Evolutionary conservation across 73 alveolate species (phyloP), one percentile per base, ranked within the genome.

Genomic region (Durusdinium trenchii): DNA sequence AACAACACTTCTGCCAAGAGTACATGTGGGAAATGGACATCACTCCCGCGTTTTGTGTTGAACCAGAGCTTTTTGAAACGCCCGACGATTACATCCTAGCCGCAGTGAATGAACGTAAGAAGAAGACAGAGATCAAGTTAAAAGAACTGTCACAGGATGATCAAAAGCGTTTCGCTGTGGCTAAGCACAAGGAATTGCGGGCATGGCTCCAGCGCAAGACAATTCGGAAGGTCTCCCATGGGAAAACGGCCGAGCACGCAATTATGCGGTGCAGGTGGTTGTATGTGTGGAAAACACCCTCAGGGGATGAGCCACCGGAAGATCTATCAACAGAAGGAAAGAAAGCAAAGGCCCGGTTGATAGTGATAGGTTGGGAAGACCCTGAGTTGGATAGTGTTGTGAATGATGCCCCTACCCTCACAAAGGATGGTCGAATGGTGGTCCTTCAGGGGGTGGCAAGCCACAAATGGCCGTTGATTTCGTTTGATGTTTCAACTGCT

Each of bases 241-340:
- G 85, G 85, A 73, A 35, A 7, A 35, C 36, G 16, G 52, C 47
- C 48, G 85, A 73, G 36, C 47, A 40, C 36, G 20, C 47, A 6
- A 4, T 73, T 30, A 73, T 73, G 85, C 85, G 85, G 26, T 73
- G 85, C 51, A 14, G 85, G 48, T 73, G 85, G 85, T 3, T 73
- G 6, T 26, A 35, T 32, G 5, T 6, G 3, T 73, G 85, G 85
- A 73, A 73, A 26, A 10, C 18, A 35, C 48, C 85, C 3, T 6
- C 76, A 4, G 76, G 76, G 6, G 6, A 62, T 12, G 76, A 62
- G 76, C 32, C 76, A 12, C 76, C 76, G 32, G 6, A 23, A 26
- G 85, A 73, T 35, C 14, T 38, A 6, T 35, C 47, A 5, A 50
- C 16, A 26, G 48, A 40, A 40, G 54, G 54, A 35, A 14, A 10